Base-by-base conservation (phyloP, 371 early-diverging fungal genomes). In the Batrachochytrium dendrobatidis region DNA sequence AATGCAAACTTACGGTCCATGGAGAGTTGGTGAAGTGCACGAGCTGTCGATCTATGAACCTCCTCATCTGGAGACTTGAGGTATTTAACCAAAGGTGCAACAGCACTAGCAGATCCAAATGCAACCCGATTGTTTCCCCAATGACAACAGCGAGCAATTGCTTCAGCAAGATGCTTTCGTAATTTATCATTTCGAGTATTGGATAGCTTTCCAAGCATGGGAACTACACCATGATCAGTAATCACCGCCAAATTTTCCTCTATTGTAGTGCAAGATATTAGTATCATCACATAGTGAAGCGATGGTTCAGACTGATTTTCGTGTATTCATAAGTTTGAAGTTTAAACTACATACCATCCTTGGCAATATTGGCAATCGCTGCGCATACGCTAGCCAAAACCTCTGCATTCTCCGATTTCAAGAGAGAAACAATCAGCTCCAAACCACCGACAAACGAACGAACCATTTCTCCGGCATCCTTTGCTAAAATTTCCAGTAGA, bases 201-300 rank as follows among this genome's bases (percentile, higher is more conserved):
- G 39, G 77, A 73, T 34, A 82, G 68, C 51, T 80, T 80, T 22
- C 73, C 78, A 10, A 82, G 72, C 79, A 80, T 77, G 4, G 76
- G 79, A 1, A 82, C 81, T 8, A 82, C 81, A 1, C 81, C 81
- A 61, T 82, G 83, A 61, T 82, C 83, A n/a, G 83, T 80, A 15
- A 82, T 79, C n/a, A 82, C 81, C 17, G 80, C 83, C 60, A 82
- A 58, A 65, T 82, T 82, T 56, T 82, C 83, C 67, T 79, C 77
- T 75, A 45, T 25, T 34, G 6, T 18, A 7, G n/a, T 17, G 25
- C n/a, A 24, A 51, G 3, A 31, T 4, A 39, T 25, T 8, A 59
- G 52, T 25, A 10, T 48, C n/a, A n/a, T n/a, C n/a, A n/a, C n/a
- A n/a, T n/a, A n/a, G n/a, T n/a, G 53, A 55, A 34, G 15, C 12